A percentile compares a stretch with the other conserved stretches of the same genome.
phyloP scores from a whole-genome alignment of 2,329 filamentous ascomycete genomes.

The Aquanectria penicillioides region DNA sequence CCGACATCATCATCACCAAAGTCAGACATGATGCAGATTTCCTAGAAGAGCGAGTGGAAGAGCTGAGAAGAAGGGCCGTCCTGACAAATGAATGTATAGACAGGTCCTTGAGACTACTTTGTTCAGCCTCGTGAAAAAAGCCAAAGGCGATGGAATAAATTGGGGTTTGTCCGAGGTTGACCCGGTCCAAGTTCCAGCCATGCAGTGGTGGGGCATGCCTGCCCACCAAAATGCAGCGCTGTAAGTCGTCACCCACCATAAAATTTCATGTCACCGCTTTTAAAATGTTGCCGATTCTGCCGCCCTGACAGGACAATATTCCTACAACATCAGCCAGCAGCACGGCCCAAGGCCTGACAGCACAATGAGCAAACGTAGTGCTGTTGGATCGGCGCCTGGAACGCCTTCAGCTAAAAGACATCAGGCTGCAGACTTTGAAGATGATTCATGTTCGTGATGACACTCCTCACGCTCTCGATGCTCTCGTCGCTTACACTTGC shows the following conservation, averaged over 20 bases:
- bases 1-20: conserved; percentile 74
- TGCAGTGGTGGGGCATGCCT: conserved; percentile 1
- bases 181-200: conserved; percentile 30
- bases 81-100: conserved; percentile 27
- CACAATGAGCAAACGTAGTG: conserved; percentile 49
- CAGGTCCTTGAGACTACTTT: conserved; percentile 31
- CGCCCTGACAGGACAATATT: conserved; percentile 26
- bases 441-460: conserved; percentile 36
- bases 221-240: conserved; percentile 14
- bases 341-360: conserved; percentile 27
- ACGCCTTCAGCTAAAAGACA: conserved; percentile 43
- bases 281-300: conserved; percentile 47
- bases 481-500: conserved; percentile 17
- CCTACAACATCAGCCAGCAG: conserved; percentile 14
- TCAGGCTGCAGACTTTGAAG: conserved; percentile 26
- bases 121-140: conserved; percentile 44
- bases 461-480: not conserved
- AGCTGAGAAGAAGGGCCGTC: conserved; percentile 2
- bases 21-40: conserved; percentile 70
- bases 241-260: conserved; percentile 43
- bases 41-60: conserved; percentile 3
- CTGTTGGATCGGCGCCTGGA: conserved; percentile 35
- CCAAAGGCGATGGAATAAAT: conserved; percentile 37
- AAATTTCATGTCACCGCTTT: conserved; percentile 48
- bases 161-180: conserved; percentile 45